phyloP scores from a whole-genome alignment of 495 filamentous ascomycete species.

The Penicillium fimorum region DNA sequence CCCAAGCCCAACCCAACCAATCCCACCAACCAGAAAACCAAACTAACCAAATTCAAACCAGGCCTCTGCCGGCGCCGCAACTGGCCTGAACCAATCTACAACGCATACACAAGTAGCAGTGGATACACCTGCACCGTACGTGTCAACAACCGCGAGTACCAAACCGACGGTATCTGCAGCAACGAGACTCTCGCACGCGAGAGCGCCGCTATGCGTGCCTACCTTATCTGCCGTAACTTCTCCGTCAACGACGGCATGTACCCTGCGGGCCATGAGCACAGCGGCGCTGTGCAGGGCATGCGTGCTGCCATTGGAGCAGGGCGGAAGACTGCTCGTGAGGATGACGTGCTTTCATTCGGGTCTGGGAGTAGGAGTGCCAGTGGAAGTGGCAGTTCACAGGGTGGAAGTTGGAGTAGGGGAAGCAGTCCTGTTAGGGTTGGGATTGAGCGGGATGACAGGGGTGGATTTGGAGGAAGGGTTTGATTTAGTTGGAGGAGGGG shows the following conservation, averaged over 20 bases:
- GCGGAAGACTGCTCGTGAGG: slow-evolving; percentile 30
- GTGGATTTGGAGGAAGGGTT: neutral
- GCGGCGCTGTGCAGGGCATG: slow-evolving; percentile 80
- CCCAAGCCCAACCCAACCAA: slow-evolving; percentile 11
- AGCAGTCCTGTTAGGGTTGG: neutral
- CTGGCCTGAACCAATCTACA: slow-evolving; percentile 92
- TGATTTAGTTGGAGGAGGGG: neutral
- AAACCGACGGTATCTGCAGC: slow-evolving; percentile 81
- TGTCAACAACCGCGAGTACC: slow-evolving; percentile 96
- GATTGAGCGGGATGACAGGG: neutral
- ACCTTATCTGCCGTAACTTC: slow-evolving; percentile 98
- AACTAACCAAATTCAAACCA: slow-evolving; percentile 36
- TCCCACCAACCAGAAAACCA: neutral
- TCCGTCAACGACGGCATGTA: slow-evolving; percentile 96
- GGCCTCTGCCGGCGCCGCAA: slow-evolving; percentile 94
- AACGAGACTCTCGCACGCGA: slow-evolving; percentile 82
- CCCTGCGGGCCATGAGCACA: slow-evolving; percentile 65
- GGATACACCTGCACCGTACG: slow-evolving; percentile 89
- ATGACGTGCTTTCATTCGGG: neutral
- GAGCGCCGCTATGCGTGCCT: slow-evolving; percentile 94
- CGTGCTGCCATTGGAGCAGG: slow-evolving; percentile 72
- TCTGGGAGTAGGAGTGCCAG: neutral
- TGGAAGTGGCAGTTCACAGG: neutral
- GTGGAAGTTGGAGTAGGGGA: neutral
- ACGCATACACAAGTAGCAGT: slow-evolving; percentile 60